These are phyloP conservation scores for Mariannaea sp. DNA, from an alignment of 2,329 filamentous ascomycete genomes.

Conservation along the genomic window DNA sequence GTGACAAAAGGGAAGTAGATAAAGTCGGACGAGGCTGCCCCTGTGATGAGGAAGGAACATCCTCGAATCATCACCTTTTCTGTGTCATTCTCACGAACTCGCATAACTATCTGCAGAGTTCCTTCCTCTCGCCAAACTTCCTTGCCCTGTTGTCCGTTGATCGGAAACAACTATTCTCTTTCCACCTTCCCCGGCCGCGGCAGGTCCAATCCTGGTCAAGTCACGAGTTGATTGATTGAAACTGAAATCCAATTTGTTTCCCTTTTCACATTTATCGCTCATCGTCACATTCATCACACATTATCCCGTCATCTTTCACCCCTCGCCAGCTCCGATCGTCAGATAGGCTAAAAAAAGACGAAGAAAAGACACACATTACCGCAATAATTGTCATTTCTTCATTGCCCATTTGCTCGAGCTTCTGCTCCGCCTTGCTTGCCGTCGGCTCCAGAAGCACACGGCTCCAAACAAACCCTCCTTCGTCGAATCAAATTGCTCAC, in stretches of 20 bases:
- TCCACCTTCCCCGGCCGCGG: not conserved
- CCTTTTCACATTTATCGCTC: not conserved
- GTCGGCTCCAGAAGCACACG: conserved; percentile 27
- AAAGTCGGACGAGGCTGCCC: conserved; percentile 13
- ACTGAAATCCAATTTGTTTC: not conserved
- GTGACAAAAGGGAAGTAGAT: conserved; percentile 7
- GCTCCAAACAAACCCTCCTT: conserved; percentile 23
- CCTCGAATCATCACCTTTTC: not conserved
- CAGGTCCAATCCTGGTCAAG: not conserved
- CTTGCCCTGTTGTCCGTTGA: conserved; percentile 12
- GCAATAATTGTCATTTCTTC: conserved; percentile 23
- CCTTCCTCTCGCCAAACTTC: not conserved
- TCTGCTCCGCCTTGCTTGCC: conserved; percentile 18
- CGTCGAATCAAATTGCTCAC: conserved; percentile 40
- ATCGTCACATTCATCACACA: not conserved
- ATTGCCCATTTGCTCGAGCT: conserved; percentile 36
- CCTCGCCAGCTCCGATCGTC: conserved; percentile 25
- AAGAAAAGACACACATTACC: conserved; percentile 21
- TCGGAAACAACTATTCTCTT: conserved; percentile 5
- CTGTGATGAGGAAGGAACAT: conserved; percentile 9
- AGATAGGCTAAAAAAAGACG: conserved; percentile 4
- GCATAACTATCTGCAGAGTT: conserved; percentile 6
- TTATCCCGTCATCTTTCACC: not conserved
- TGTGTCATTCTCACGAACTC: not conserved
- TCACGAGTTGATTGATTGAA: conserved; percentile 2